A percentile compares a stretch with the other conserved stretches of the same genome.
Evolutionary conservation across 2,329 filamentous ascomycete genomes (phyloP).

Genomic region (Fusarium pilosicola): DNA sequence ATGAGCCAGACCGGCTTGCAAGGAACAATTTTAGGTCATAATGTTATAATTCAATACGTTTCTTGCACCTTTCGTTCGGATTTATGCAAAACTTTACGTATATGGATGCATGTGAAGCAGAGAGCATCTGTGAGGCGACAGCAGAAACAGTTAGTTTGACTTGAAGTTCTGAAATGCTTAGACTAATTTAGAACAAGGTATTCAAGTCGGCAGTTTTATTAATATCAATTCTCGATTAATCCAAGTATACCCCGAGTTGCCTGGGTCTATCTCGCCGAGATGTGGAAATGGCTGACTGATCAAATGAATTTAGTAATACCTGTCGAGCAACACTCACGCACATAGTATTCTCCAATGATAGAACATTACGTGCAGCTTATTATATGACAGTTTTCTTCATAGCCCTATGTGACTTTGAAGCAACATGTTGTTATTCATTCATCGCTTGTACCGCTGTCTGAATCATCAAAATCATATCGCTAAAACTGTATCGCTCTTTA

Average conservation of each 20-base stretch:
- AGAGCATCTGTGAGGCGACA: background rate
- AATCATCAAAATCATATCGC: background rate
- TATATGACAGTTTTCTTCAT: background rate
- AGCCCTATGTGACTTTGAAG: background rate
- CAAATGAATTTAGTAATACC: background rate
- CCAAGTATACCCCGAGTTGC: background rate
- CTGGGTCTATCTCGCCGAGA: background rate
- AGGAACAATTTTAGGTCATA: constrained; percentile 39
- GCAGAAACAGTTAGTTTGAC: background rate
- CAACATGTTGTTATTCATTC: background rate
- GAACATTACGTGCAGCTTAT: background rate
- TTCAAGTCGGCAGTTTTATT: background rate
- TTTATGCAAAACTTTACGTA: background rate
- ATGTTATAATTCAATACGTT: background rate
- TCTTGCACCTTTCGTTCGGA: background rate
- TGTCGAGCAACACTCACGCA: background rate
- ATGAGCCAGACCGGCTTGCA: constrained; percentile 47
- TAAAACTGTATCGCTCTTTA: constrained; percentile 18
- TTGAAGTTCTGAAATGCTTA: background rate
- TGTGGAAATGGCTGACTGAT: background rate
- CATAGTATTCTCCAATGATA: background rate
- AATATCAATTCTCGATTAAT: background rate
- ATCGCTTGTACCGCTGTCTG: background rate
- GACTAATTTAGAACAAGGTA: background rate
- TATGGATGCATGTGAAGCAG: background rate